Conservation (phyloP, 148 eudicot genomes). For the Suaeda aralocaspica region DNA sequence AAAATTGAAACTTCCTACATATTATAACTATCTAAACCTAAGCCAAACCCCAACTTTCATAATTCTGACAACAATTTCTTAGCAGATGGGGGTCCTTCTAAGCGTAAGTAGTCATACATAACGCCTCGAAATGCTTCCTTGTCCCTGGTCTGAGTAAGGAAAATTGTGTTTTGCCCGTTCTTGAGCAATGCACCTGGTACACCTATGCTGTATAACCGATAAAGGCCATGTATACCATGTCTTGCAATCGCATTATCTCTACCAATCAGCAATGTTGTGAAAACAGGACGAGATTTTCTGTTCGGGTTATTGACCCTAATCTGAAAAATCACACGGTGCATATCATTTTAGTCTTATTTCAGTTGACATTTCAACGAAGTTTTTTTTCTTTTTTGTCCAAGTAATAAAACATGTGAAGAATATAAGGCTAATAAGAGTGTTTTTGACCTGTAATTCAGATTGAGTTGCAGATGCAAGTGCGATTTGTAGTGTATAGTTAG, state of each 20-base stretch:
- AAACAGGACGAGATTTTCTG: slow-evolving; percentile 32
- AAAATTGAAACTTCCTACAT: no score
- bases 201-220: slow-evolving; percentile 35
- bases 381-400: neutral
- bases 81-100: slow-evolving; percentile 47
- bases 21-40: no score
- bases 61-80: neutral
- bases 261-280: slow-evolving; percentile 53
- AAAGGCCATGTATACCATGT: slow-evolving; percentile 72
- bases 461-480: slow-evolving; percentile 71
- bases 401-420: no score
- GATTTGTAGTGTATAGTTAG: slow-evolving; percentile 50
- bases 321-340: slow-evolving; percentile 20
- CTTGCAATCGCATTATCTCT: slow-evolving; percentile 69
- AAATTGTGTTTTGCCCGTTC: slow-evolving; percentile 40
- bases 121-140: slow-evolving; percentile 30
- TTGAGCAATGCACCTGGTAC: slow-evolving; percentile 30
- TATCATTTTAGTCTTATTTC: neutral
- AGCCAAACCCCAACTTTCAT: no score
- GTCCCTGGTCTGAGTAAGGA: slow-evolving; percentile 43
- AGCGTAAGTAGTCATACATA: slow-evolving; percentile 75
- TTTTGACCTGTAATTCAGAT: slow-evolving; percentile 59
- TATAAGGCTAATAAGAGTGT: neutral
- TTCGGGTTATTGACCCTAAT: slow-evolving; percentile 50
- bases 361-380: neutral